Conservation (phyloP, 768 basidiomycete species). For the Lentinula guzmanii region DNA sequence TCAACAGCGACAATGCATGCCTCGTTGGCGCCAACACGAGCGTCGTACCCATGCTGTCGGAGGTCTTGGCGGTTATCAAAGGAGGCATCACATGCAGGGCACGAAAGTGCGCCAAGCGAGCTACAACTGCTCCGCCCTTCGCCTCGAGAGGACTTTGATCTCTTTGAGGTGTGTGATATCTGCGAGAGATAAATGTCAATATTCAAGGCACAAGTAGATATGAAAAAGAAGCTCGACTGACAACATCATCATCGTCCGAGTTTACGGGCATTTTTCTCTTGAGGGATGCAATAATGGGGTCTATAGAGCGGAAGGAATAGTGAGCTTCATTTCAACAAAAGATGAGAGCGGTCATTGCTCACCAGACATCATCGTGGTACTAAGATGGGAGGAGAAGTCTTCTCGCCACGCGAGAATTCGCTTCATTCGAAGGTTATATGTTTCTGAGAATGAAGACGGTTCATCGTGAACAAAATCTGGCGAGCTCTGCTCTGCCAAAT, state of each 20-base stretch:
- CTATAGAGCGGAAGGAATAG: conserved; percentile 11
- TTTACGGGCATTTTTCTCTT: conserved; percentile 44
- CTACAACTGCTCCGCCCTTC: conserved; percentile 23
- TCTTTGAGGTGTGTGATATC: conserved; percentile 52
- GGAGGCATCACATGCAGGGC: conserved; percentile 69
- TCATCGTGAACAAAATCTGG: conserved; percentile 14
- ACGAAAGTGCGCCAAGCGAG: conserved; percentile 50
- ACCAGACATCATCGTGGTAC: conserved; percentile 33
- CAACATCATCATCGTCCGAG: conserved; percentile 27
- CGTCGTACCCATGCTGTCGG: conserved; percentile 52
- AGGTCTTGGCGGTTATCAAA: conserved; percentile 58
- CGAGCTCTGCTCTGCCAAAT: conserved; percentile 28
- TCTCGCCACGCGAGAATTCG: conserved; percentile 73
- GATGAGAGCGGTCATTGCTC: conserved; percentile 12
- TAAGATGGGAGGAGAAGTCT: conserved; percentile 39
- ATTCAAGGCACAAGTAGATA: not conserved
- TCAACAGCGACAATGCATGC: conserved; percentile 71
- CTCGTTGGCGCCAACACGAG: conserved; percentile 43
- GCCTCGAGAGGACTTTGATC: conserved; percentile 37
- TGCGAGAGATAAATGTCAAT: conserved; percentile 19
- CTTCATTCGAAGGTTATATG: conserved; percentile 49
- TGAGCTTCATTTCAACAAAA: not conserved
- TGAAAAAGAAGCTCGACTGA: conserved; percentile 18
- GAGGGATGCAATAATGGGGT: conserved; percentile 26
- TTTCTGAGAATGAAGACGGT: conserved; percentile 35